These are phyloP conservation scores for Verticillium alfalfae DNA, from an alignment of 2,329 filamentous ascomycete species.

Conservation along the genomic window DNA sequence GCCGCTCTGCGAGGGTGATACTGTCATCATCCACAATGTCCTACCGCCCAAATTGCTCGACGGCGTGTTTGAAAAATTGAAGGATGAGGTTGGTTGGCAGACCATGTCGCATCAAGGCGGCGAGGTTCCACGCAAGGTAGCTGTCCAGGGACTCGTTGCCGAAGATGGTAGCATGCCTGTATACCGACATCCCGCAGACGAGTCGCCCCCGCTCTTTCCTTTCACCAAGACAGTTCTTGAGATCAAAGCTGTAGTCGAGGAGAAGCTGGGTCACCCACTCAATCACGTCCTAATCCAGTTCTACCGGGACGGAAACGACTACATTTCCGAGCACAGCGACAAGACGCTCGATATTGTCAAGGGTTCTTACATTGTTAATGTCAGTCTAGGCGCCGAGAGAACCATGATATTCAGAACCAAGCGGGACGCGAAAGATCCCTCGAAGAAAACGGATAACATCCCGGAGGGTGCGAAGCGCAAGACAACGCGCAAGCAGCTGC, in stretches of 20 bases:
- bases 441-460: conserved; percentile 8
- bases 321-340: conserved; percentile 94
- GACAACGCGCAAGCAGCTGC: conserved; percentile 65
- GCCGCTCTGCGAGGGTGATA: conserved; percentile 74
- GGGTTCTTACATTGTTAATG: conserved; percentile 81
- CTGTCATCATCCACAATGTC: conserved; percentile 64
- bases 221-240: conserved; percentile 70
- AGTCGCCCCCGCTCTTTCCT: conserved; percentile 68
- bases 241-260: conserved; percentile 65
- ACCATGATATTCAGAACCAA: conserved; percentile 89
- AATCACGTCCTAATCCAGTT: conserved; percentile 93
- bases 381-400: conserved; percentile 86
- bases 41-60: conserved; percentile 52
- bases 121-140: conserved; percentile 84
- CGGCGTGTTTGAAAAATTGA: conserved; percentile 63
- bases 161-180: conserved; percentile 72
- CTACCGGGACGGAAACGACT: conserved; percentile 83
- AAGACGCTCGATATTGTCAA: conserved; percentile 89
- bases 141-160: conserved; percentile 72
- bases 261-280: conserved; percentile 67
- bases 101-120: conserved; percentile 90
- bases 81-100: conserved; percentile 77
- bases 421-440: conserved; percentile 43
- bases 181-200: conserved; percentile 92
- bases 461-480: conserved; percentile 34